Evolutionary conservation across 768 basidiomycete genomes (phyloP), one percentile per base, ranked within the genome.

Genomic region (Sarcodon sp.): DNA sequence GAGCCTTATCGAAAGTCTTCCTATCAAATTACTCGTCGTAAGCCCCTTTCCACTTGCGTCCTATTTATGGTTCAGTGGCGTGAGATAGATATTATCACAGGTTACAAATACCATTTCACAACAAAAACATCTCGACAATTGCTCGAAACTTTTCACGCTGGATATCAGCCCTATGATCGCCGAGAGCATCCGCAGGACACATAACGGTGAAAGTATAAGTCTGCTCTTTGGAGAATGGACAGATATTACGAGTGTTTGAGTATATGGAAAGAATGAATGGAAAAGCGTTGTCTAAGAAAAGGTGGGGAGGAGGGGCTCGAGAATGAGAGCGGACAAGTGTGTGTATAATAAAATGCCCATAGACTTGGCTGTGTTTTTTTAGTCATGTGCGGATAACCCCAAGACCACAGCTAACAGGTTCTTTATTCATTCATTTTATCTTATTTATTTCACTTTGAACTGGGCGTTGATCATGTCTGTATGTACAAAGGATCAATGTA

Each of bases 91-190:
- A 27, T 36, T 43, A 16, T 31, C 36, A 11, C 57, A 90, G 82
- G 91, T 97, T 35, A 96, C 96, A 44, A 99, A 99, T 66, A 89
- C 93, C 11, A 82, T 94, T 50, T 91, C 91, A 13, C 92, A 96
- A 71, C 72, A 61, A 44, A 71, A 80, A 47, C 82, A 91, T 55
- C 69, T 75, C 55, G 65, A 56, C 3, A 59, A 61, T 33, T 82
- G 81, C 57, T 69, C 76, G 33, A 97, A 96, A 63, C 71, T 99
- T 47, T 77, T 85, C 55, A 83, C 85, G 7, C 79, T 99, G 57
- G 96, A 99, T 65, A 77, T 98, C 58, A 87, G 83, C 59, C 78
- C 88, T 27, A 89, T 87, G 35, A 81, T 99, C 54, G 87, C 96
- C 5, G 96, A 99, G 70, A 91, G 88, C 55, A 96, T 99, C 48